Base-by-base conservation (phyloP, 352 stramenopile genomes). In the Nothophytophthora sp. region DNA sequence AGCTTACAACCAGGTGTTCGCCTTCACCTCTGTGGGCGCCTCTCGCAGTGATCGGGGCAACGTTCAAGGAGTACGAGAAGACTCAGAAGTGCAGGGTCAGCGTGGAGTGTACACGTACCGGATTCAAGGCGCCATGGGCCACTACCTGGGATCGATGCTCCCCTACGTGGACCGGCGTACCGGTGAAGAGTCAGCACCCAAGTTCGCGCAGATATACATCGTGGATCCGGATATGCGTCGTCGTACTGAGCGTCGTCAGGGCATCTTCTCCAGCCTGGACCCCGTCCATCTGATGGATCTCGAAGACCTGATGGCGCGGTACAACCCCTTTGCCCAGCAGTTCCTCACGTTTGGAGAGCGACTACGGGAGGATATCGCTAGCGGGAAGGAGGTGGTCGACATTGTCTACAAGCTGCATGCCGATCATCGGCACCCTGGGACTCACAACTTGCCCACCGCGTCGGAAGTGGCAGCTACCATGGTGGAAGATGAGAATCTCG, bases 191-290 rank as follows among this genome's bases (percentile, higher is more conserved):
- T 5, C 9, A 18, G 9, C 29, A 5, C 18, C 34, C 3, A 54
- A 54, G 25, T 54, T 54, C 22, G 33, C 46, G 8, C 46, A 54
- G 16, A 54, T 45, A 13, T 54, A 54, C 35, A 45, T 54, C 23
- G 27, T 45, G 1, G 46, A 54, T 24, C 11, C n/a, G 8, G 46
- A 45, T 12, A 37, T 45, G 13, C 11, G 35, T 18, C 9, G 27
- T 11, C 33, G 45, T 13, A 18, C 32, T 8, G 18, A 13, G 28
- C 29, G 28, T 18, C 29, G 43, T 5, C 19, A n/a, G 10, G 22
- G 33, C 0, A 40, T 53, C 23, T 48, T 55, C 35, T 4, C 9
- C 8, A 25, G 23, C 7, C 22, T 47, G 12, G 36, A 46, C 10
- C 5, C 4, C 2, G 28, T 15, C n/a, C 29, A 25, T n/a, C n/a